Conservation (phyloP, 176 grass and related monocot species). For the Pharus latifolius region DNA sequence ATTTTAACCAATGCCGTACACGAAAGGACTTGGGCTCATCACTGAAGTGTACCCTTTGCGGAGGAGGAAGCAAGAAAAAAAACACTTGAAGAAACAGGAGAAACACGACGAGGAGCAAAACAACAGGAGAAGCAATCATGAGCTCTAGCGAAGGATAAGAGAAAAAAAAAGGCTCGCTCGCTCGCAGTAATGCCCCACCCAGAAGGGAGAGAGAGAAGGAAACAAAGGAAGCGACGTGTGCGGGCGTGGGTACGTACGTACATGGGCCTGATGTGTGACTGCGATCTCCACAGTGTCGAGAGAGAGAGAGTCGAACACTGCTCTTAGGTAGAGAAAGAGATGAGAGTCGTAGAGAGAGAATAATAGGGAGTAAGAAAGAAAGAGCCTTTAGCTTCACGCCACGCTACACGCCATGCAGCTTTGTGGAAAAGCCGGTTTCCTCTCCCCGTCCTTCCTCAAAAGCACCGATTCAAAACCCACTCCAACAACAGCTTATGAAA, state of each 20-base stretch:
- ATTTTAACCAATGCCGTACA: no score
- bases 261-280: constrained; percentile 16
- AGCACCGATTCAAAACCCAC: neutral
- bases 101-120: constrained; percentile 24
- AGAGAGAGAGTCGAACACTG: neutral
- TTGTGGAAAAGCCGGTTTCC: constrained; percentile 11
- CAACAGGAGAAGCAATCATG: constrained; percentile 34
- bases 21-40: neutral
- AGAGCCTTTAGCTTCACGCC: neutral
- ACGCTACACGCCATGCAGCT: neutral
- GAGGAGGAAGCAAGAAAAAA: constrained; percentile 8
- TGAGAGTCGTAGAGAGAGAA: no score
- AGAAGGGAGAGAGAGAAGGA: neutral
- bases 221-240: neutral
- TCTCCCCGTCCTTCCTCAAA: neutral
- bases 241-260: neutral
- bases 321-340: neutral
- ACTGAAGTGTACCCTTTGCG: neutral
- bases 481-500: neutral
- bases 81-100: neutral
- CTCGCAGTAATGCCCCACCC: neutral
- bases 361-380: no score
- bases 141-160: neutral
- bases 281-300: constrained; percentile 25
- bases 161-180: no score